Percentiles rank a stretch among this genome's conserved stretches.
phyloP scores from a whole-genome alignment of 352 stramenopile species.

The Thalassiosira livingstoniorum region DNA sequence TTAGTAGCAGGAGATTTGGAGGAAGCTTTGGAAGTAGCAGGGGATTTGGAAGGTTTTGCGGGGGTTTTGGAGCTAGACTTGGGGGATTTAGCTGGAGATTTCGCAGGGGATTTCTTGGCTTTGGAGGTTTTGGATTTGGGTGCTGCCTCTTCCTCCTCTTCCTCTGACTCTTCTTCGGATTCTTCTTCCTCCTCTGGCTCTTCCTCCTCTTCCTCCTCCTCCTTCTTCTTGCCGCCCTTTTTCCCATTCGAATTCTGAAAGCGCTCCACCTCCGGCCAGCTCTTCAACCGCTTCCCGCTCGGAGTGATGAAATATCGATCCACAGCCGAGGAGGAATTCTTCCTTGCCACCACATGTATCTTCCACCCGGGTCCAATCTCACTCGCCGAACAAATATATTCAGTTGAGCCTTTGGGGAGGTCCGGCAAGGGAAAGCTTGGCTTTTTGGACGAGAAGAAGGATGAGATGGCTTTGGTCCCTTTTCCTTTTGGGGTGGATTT shows the following conservation, averaged over 20 bases:
- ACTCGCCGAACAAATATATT: not conserved
- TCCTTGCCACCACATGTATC: not conserved
- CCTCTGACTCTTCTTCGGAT: not conserved
- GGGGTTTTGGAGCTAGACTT: too few species aligned
- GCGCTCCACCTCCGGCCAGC: constrained; percentile 3
- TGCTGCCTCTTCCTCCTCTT: not conserved
- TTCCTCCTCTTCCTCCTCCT: not conserved
- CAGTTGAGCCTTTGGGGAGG: not conserved
- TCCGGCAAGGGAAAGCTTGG: not conserved
- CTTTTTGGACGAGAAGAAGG: not conserved
- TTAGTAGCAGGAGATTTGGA: too few species aligned
- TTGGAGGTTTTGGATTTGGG: not conserved
- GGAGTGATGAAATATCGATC: constrained; percentile 25
- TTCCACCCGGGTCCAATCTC: not conserved
- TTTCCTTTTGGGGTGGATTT: not conserved
- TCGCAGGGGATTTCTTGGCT: not conserved
- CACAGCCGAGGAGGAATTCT: not conserved
- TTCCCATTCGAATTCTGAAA: not conserved
- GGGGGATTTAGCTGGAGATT: not conserved
- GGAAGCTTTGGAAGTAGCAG: too few species aligned
- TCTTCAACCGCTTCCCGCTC: constrained; percentile 9
- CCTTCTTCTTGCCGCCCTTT: not conserved
- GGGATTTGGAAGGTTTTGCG: too few species aligned
- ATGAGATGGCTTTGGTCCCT: not conserved
- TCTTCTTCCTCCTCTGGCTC: not conserved